Evolutionary conservation across 768 basidiomycete species (phyloP).

Genomic region (Podaxis pistillaris): DNA sequence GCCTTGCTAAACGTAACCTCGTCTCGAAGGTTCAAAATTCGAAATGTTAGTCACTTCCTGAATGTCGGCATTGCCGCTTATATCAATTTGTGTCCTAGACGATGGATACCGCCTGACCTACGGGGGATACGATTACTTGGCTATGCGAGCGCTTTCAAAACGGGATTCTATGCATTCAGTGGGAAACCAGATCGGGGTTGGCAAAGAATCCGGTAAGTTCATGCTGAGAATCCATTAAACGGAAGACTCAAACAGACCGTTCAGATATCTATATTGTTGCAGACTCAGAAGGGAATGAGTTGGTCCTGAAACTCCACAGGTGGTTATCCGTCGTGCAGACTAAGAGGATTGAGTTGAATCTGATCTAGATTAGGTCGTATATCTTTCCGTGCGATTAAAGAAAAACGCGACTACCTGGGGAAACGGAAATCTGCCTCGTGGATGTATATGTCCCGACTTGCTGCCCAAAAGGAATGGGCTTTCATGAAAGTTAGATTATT

Average conservation of each 20-base stretch:
- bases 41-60: constrained; percentile 60
- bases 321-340: constrained; percentile 27
- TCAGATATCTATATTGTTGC: constrained; percentile 90
- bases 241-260: background rate
- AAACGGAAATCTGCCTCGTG: constrained; percentile 95
- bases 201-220: constrained; percentile 88
- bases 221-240: background rate
- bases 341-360: constrained; percentile 1
- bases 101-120: constrained; percentile 97
- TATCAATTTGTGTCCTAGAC: constrained; percentile 48
- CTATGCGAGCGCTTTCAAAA: constrained; percentile 90
- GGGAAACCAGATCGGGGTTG: constrained; percentile 97
- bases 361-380: constrained; percentile 83
- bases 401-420: constrained; percentile 94
- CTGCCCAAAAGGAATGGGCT: constrained; percentile 97
- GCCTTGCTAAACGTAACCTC: constrained; percentile 87
- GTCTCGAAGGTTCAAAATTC: constrained; percentile 88
- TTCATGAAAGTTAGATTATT: constrained; percentile 84
- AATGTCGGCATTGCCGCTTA: constrained; percentile 9
- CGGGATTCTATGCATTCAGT: constrained; percentile 87
- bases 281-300: constrained; percentile 76
- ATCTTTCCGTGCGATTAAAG: constrained; percentile 95
- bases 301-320: constrained; percentile 95
- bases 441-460: constrained; percentile 99
- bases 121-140: constrained; percentile 96